Conservation (phyloP, 225 moss, liverwort and hornwort genomes). For the Rhytidiadelphus loreus region DNA sequence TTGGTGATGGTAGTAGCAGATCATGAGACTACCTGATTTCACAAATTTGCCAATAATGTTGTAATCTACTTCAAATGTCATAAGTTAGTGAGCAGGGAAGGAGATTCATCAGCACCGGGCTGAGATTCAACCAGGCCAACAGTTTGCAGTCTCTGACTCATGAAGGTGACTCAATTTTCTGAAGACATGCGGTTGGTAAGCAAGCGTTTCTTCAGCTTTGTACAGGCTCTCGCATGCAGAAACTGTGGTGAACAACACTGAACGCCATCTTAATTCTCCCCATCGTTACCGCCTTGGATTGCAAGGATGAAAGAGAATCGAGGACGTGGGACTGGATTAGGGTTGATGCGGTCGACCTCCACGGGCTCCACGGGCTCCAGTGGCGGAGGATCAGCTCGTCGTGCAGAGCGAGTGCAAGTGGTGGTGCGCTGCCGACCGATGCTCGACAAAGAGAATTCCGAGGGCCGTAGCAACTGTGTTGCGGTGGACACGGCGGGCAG, state of each 20-base stretch:
- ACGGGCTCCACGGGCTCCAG: constrained; percentile 12
- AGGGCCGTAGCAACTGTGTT: constrained; percentile 67
- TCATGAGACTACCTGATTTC: not conserved
- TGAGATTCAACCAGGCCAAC: not conserved
- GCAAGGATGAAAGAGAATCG: constrained; percentile 37
- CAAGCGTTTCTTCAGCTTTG: not conserved
- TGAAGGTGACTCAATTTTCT: not conserved
- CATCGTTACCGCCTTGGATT: not conserved
- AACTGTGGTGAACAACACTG: not conserved
- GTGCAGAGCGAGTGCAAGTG: constrained; percentile 88
- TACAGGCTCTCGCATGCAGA: not conserved
- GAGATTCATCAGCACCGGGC: not conserved
- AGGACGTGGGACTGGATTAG: constrained; percentile 24
- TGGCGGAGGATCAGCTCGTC: constrained; percentile 21
- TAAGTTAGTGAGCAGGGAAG: not conserved
- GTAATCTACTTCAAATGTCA: not conserved
- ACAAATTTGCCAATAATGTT: not conserved
- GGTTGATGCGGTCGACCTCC: constrained; percentile 17
- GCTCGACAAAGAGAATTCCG: constrained; percentile 48
- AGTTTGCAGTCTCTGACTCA: not conserved
- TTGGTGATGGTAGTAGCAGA: not conserved
- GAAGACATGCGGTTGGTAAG: not conserved
- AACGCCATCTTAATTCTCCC: not conserved
- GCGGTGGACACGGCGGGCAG: constrained; percentile 45
- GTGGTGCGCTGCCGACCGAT: constrained; percentile 93